Conservation (phyloP, 2,329 filamentous ascomycete species). For the Shiraia sp. region DNA sequence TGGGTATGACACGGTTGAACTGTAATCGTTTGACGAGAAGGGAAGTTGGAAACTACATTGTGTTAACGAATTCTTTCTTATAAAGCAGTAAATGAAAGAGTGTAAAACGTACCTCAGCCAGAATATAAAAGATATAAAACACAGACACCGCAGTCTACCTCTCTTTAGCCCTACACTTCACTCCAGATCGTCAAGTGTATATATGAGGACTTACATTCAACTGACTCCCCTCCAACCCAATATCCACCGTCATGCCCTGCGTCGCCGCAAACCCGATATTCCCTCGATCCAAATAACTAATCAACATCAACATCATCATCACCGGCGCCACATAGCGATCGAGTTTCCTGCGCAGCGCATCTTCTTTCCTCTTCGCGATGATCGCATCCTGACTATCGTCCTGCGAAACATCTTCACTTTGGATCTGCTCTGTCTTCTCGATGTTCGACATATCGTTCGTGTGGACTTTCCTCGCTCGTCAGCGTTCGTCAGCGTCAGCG, state of each 20-base stretch:
- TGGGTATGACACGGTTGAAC: slow-evolving; percentile 38
- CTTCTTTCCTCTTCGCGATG: slow-evolving; percentile 27
- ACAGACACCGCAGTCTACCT: slow-evolving; percentile 37
- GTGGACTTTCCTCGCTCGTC: too few species aligned
- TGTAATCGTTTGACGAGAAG: slow-evolving; percentile 38
- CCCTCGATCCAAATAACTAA: slow-evolving; percentile 39
- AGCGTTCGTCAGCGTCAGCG: too few species aligned
- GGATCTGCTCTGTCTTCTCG: slow-evolving; percentile 20
- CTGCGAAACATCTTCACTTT: slow-evolving; percentile 23
- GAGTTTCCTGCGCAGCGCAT: slow-evolving; percentile 33
- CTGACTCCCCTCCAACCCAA: slow-evolving; percentile 27
- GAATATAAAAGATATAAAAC: slow-evolving; percentile 43
- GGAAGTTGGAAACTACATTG: slow-evolving; percentile 34
- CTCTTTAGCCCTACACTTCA: background rate
- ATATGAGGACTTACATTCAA: slow-evolving; percentile 25
- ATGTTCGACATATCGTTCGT: too few species aligned
- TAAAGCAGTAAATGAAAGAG: too few species aligned
- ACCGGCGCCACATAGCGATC: slow-evolving; percentile 41
- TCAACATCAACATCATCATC: slow-evolving; percentile 42
- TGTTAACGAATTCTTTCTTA: background rate
- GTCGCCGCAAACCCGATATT: slow-evolving; percentile 44
- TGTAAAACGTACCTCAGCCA: slow-evolving; percentile 37
- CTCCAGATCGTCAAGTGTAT: background rate
- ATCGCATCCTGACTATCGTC: slow-evolving; percentile 19
- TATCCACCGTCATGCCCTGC: slow-evolving; percentile 37